Evolutionary conservation across 2,329 filamentous ascomycete genomes (phyloP).

Genomic region (Apiospora kogelbergensis): DNA sequence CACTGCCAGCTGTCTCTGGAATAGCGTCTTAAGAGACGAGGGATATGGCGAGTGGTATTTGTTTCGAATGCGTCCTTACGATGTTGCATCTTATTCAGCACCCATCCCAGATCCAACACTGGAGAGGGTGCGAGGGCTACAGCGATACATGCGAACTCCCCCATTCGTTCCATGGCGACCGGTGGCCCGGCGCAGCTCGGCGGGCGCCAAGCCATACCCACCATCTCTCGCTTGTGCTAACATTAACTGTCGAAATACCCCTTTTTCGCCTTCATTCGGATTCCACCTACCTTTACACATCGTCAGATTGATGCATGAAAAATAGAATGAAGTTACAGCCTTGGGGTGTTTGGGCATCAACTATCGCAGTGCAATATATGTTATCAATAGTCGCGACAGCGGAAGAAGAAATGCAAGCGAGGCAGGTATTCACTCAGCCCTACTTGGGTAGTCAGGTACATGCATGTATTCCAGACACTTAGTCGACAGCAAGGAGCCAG

Average conservation of each 20-base stretch:
- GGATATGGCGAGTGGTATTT: not conserved
- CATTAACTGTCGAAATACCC: not conserved
- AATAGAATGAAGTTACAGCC: not conserved
- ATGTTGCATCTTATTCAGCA: not conserved
- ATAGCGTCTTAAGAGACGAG: not conserved
- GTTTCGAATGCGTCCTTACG: not conserved
- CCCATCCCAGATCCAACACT: not conserved
- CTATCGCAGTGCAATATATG: not conserved
- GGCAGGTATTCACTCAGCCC: not conserved
- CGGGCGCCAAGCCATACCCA: not conserved
- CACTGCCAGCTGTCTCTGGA: not conserved
- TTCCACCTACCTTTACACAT: not conserved
- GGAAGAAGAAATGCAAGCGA: not conserved
- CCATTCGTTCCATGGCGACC: not conserved
- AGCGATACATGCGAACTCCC: not conserved
- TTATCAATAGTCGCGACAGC: not conserved
- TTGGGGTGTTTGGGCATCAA: not conserved
- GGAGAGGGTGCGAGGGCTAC: not conserved
- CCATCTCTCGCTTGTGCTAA: not conserved
- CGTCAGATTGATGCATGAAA: not conserved
- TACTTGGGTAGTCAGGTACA: not conserved
- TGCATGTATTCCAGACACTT: not conserved
- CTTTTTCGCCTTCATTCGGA: not conserved
- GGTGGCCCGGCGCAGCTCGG: not conserved
- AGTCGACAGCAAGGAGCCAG: not conserved